Base-by-base conservation (phyloP, 805 yeast genomes). In the Nakazawaea laoshanensis region DNA sequence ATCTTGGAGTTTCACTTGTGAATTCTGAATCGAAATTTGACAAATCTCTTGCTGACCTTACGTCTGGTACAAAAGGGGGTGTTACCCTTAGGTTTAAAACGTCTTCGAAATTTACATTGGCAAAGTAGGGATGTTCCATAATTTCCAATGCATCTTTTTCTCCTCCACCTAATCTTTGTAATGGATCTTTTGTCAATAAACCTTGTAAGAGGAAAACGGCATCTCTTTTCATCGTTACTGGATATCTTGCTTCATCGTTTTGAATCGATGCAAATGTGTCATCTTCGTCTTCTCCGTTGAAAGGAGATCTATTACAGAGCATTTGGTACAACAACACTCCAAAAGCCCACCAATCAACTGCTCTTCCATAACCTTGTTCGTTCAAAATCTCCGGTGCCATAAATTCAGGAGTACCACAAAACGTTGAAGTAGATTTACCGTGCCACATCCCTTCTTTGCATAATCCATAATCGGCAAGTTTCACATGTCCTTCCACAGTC, bases 281-380 rank as follows among this genome's bases (percentile, higher is more conserved):
- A 51, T 92, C 97, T 38, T 59, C 64, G 51, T 85, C 95, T 45
- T 88, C 96, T 44, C 99, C 98, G 44, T 89, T 80, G 61, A 92
- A 92, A 23, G 99, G 99, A 6, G 96, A 84, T 57, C 89, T 95
- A 33, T 96, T 92, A 38, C 92, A 67, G 37, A 92, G 65, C 99
- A 92, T 92, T 59, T 92, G 98, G 57, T 89, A 92, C 43, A 92
- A 65, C 42, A 92, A 67, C 19, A 92, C 97, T 37, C 99, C 99
- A 65, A 88, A 86, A 1, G 98, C 97, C 98, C 98, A 92, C 98
- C 98, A 92, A 59, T 92, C 99, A 35, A 92, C 98, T 24, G 92
- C 82, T 50, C 94, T 76, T 33, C 87, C 92, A 50, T 92, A 92
- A 39, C 78, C 82, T 55, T 88, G 94, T 35, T 92, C 97, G 42